phyloP scores from a whole-genome alignment of 345 rosid genomes.

The Diplotaxis tenuifolia region DNA sequence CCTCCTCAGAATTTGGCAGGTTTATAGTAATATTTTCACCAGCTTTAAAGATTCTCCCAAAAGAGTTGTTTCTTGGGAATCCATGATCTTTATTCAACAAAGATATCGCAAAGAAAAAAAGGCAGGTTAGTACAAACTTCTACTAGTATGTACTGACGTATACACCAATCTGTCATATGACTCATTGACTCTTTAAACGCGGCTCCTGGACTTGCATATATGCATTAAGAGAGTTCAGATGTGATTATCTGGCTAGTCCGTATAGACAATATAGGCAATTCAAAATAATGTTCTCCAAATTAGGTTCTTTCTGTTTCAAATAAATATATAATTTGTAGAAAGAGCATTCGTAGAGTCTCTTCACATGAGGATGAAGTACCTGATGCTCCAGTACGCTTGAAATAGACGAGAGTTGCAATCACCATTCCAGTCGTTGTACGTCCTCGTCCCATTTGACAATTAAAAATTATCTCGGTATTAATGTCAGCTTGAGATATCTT shows the following conservation, averaged over 20 bases:
- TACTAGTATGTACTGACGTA: slow-evolving; percentile 6
- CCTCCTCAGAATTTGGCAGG: slow-evolving; percentile 86
- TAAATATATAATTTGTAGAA: neutral
- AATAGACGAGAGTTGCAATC: slow-evolving; percentile 86
- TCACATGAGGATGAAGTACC: slow-evolving; percentile 49
- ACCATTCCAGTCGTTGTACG: slow-evolving; percentile 99
- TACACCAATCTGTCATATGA: neutral
- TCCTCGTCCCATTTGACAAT: slow-evolving; percentile 99
- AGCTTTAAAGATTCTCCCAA: slow-evolving; percentile 72
- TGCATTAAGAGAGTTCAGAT: slow-evolving; percentile 7
- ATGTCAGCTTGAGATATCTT: slow-evolving; percentile 77
- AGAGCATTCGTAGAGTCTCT: slow-evolving; percentile 8
- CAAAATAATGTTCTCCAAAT: slow-evolving; percentile 8
- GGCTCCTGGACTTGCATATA: slow-evolving; percentile 8
- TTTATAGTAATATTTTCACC: slow-evolving; percentile 59
- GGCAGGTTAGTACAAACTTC: slow-evolving; percentile 16
- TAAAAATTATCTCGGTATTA: slow-evolving; percentile 73
- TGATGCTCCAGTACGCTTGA: slow-evolving; percentile 84
- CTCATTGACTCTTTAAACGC: neutral
- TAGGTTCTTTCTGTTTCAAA: neutral
- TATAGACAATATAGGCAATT: neutral
- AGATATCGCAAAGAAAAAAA: slow-evolving; percentile 3
- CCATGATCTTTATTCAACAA: slow-evolving; percentile 45
- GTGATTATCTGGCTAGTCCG: neutral
- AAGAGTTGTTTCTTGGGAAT: slow-evolving; percentile 73